Percentiles rank a stretch among this genome's conserved stretches.
Evolutionary conservation across 768 basidiomycete genomes (phyloP).

Genomic region (Gymnopilus dilepis): DNA sequence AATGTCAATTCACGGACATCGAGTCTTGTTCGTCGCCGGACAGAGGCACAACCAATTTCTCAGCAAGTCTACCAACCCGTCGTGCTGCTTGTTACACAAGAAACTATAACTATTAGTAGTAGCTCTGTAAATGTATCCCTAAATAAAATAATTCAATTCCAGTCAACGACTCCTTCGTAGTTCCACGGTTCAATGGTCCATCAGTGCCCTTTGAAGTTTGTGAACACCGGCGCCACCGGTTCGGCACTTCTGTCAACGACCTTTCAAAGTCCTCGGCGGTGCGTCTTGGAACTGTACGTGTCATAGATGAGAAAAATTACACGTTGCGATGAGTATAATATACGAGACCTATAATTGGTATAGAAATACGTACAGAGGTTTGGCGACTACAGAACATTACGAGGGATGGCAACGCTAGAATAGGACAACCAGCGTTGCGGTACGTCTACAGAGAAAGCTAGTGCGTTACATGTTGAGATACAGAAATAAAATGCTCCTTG

Average conservation of each 20-base stretch:
- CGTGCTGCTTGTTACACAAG: conserved; percentile 10
- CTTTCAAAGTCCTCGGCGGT: conserved; percentile 8
- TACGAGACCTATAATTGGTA: background rate
- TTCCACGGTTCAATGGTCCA: background rate
- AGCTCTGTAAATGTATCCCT: conserved; percentile 12
- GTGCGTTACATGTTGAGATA: conserved; percentile 22
- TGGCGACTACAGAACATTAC: background rate
- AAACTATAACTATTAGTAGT: conserved; percentile 6
- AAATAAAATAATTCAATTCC: conserved; percentile 5
- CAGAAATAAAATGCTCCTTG: conserved; percentile 18
- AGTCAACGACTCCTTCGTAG: background rate
- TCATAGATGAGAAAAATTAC: conserved; percentile 19
- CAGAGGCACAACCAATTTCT: background rate
- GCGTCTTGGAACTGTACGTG: background rate
- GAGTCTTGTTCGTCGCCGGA: background rate
- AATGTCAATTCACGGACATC: background rate
- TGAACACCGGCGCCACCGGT: conserved; percentile 7
- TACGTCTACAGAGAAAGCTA: conserved; percentile 21
- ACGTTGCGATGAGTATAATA: conserved; percentile 14
- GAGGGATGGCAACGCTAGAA: conserved; percentile 7
- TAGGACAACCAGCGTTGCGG: conserved; percentile 23
- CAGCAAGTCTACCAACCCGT: background rate
- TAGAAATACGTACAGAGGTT: conserved; percentile 1
- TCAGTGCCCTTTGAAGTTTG: background rate
- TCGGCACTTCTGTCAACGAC: background rate